Evolutionary conservation across 352 stramenopile species (phyloP).

Genomic region (Thalassiosira livingstoniorum): DNA sequence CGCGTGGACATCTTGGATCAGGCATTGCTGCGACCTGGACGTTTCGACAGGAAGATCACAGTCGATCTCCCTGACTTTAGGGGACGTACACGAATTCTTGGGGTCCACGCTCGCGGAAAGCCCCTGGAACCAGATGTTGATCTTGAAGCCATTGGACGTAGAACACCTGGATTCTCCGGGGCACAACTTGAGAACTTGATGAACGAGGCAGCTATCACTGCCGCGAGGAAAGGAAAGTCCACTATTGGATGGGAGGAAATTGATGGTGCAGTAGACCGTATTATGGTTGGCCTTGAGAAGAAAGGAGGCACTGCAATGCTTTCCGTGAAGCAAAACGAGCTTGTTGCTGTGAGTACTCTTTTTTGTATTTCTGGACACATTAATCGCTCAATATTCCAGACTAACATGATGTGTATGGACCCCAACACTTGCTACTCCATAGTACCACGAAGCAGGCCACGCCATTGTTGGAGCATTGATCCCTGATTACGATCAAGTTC

Average conservation of each 20-base stretch:
- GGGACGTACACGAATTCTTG: constrained; percentile 92
- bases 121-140: constrained; percentile 87
- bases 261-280: constrained; percentile 87
- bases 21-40: constrained; percentile 93
- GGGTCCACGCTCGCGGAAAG: constrained; percentile 92
- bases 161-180: constrained; percentile 88
- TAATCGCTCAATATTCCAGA: too few species aligned
- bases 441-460: constrained; percentile 89
- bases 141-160: constrained; percentile 83
- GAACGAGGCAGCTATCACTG: constrained; percentile 88
- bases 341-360: too few species aligned
- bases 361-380: too few species aligned
- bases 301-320: constrained; percentile 75
- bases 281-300: constrained; percentile 90
- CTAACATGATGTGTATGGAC: too few species aligned
- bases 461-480: constrained; percentile 86
- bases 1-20: constrained; percentile 94
- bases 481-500: constrained; percentile 87
- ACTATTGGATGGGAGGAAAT: constrained; percentile 89
- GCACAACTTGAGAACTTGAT: constrained; percentile 88
- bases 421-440: too few species aligned
- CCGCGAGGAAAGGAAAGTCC: constrained; percentile 78
- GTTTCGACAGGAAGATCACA: constrained; percentile 96
- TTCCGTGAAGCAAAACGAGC: constrained; percentile 75
- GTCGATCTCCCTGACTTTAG: constrained; percentile 93